Evolutionary conservation across 257 asterid species (phyloP), one percentile per base, ranked within the genome.

Genomic region (Ocimum tenuiflorum): DNA sequence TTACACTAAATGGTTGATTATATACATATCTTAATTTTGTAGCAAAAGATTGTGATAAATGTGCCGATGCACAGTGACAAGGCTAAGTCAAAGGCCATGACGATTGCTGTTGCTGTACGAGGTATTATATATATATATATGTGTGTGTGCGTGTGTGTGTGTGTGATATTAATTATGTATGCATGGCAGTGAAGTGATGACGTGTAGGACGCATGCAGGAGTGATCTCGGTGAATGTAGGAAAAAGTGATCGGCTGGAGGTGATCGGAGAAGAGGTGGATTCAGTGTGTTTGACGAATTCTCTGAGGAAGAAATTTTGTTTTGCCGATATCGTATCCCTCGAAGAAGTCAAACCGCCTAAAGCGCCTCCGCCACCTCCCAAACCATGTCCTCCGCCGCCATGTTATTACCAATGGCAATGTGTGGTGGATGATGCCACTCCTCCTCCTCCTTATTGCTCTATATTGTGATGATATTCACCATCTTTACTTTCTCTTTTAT

Each of bases 221-320:
- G 80, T 79, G 20, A 48, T 1, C 8, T 67, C 74, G 0, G 78
- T 78, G 65, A 76, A 15, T 2, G 70, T 53, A 24, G 47, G 22
- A 20, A 75, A 60, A 9, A 73, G 52, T 1, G 71, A 58, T 3
- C 59, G 18, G 20, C 3, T 78, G 15, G 75, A 57, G 74, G 80
- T 81, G 10, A 70, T 60, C 8, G 84, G 87, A 54, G 78, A 73
- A 17, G 80, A 69, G 11, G 73, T 81, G 0, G 82, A 82, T 33
- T 63, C 66, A 0, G 75, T 66, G 35, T 15, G 47, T 59, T 73
- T 81, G 74, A 74, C 69, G 33, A 75, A 60, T 11, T 75, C 63
- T 3, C 53, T 81, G 0, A 73, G 75, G 69, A 74, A 75, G 59
- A 74, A 69, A 42, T 75, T 81, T 6, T 17, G 48, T 0, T 62